Conservation (phyloP, 2,329 filamentous ascomycete species). For the Neofusicoccum laricinum region DNA sequence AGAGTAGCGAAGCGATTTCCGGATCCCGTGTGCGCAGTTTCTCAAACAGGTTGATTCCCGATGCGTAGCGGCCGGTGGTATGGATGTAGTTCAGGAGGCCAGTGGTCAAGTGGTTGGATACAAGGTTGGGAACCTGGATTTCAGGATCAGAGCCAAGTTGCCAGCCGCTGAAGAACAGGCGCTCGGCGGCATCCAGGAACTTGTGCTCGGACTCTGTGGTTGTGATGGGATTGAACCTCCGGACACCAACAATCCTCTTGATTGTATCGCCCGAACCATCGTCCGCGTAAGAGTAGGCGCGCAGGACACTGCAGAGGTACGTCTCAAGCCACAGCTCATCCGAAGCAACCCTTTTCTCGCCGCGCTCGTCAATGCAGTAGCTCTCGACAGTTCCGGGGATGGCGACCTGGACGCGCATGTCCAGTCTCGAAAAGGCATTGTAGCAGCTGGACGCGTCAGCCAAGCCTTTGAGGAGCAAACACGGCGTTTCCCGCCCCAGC, state of each 20-base stretch:
- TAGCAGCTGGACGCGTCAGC: constrained; percentile 66
- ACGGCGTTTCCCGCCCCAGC: neutral
- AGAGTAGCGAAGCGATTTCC: constrained; percentile 88
- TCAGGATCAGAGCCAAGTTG: constrained; percentile 95
- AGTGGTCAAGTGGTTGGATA: constrained; percentile 93
- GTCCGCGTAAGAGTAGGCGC: constrained; percentile 95
- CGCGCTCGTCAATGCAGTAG: constrained; percentile 95
- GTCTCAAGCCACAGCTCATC: constrained; percentile 97
- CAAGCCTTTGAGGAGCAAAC: neutral
- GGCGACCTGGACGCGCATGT: constrained; percentile 97
- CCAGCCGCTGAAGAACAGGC: constrained; percentile 92
- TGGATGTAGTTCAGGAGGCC: constrained; percentile 92
- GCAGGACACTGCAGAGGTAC: constrained; percentile 89
- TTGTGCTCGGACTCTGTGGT: constrained; percentile 98
- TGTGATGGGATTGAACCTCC: constrained; percentile 94
- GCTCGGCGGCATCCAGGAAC: constrained; percentile 90
- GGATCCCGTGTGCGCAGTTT: constrained; percentile 88
- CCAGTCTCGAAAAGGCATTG: constrained; percentile 96
- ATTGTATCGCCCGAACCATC: constrained; percentile 92
- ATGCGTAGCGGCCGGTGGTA: constrained; percentile 90
- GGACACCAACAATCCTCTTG: constrained; percentile 94
- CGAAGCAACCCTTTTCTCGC: constrained; percentile 88
- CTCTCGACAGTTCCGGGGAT: constrained; percentile 96
- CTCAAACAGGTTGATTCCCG: constrained; percentile 95
- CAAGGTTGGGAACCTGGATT: constrained; percentile 94